These are phyloP conservation scores for Aspergillus bertholletiae DNA, from an alignment of 495 filamentous ascomycete species.

Conservation along the genomic window DNA sequence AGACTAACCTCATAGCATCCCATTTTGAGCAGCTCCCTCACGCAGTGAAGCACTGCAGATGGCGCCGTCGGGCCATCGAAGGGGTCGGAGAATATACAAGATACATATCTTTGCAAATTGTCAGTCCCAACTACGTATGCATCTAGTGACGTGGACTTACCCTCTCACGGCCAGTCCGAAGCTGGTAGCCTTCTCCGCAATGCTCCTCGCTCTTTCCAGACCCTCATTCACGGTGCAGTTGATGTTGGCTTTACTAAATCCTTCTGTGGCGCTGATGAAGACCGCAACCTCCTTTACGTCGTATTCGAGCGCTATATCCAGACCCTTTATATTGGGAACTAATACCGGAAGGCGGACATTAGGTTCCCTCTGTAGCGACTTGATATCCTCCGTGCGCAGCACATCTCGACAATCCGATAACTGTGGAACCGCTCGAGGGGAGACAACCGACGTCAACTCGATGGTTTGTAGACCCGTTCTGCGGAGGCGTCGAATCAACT, in stretches of 20 bases:
- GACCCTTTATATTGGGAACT: slow-evolving; percentile 39
- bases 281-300: slow-evolving; percentile 37
- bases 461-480: slow-evolving; percentile 31
- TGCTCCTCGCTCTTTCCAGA: slow-evolving; percentile 21
- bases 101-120: slow-evolving; percentile 32
- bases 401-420: slow-evolving; percentile 38
- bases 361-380: neutral
- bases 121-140: neutral
- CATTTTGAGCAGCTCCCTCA: slow-evolving; percentile 27
- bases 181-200: slow-evolving; percentile 18
- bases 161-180: slow-evolving; percentile 31
- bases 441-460: slow-evolving; percentile 44
- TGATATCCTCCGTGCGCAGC: slow-evolving; percentile 11
- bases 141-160: slow-evolving; percentile 17
- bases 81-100: slow-evolving; percentile 42
- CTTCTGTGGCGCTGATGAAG: slow-evolving; percentile 40
- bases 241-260: slow-evolving; percentile 43
- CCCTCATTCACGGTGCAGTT: slow-evolving; percentile 37
- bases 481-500: slow-evolving; percentile 33
- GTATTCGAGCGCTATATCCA: slow-evolving; percentile 29
- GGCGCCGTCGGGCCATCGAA: slow-evolving; percentile 32
- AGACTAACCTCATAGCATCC: slow-evolving; percentile 46
- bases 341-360: slow-evolving; percentile 32
- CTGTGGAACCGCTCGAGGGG: slow-evolving; percentile 39
- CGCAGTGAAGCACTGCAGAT: slow-evolving; percentile 29